Evolutionary conservation across 148 eudicot species (phyloP).

Genomic region (Heliamphora exappendiculata): DNA sequence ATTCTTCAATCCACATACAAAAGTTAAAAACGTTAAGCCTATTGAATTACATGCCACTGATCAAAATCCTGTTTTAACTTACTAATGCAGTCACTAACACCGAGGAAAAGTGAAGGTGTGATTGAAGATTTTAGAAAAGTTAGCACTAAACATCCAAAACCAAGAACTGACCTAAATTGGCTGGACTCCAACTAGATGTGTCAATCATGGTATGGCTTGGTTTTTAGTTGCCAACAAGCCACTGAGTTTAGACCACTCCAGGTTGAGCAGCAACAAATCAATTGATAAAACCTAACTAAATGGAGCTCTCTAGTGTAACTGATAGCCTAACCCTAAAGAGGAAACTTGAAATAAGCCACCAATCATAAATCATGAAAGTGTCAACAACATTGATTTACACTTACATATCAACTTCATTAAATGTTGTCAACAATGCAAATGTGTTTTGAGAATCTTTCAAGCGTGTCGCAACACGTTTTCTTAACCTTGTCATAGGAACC

Average conservation of each 20-base stretch:
- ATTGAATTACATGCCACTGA: neutral
- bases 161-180: neutral
- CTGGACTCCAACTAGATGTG: neutral
- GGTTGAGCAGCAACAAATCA: neutral
- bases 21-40: neutral
- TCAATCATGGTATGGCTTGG: neutral
- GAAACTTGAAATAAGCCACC: conserved; percentile 5
- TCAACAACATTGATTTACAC: conserved; percentile 16
- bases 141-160: neutral
- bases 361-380: neutral
- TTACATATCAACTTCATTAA: conserved; percentile 94
- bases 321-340: neutral
- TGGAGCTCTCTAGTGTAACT: neutral
- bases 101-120: neutral
- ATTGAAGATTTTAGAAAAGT: neutral
- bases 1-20: neutral
- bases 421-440: conserved; percentile 87
- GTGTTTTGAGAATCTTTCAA: conserved; percentile 95
- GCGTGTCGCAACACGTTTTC: conserved; percentile 90
- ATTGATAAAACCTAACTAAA: neutral
- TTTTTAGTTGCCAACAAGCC: neutral
- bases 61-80: neutral
- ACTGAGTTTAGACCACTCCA: neutral
- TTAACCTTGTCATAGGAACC: conserved; percentile 97
- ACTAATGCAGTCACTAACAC: neutral